A percentile compares a stretch with the other conserved stretches of the same genome.
Conservation (phyloP, 2,329 filamentous ascomycete species). For the Microascus cirrosus region DNA sequence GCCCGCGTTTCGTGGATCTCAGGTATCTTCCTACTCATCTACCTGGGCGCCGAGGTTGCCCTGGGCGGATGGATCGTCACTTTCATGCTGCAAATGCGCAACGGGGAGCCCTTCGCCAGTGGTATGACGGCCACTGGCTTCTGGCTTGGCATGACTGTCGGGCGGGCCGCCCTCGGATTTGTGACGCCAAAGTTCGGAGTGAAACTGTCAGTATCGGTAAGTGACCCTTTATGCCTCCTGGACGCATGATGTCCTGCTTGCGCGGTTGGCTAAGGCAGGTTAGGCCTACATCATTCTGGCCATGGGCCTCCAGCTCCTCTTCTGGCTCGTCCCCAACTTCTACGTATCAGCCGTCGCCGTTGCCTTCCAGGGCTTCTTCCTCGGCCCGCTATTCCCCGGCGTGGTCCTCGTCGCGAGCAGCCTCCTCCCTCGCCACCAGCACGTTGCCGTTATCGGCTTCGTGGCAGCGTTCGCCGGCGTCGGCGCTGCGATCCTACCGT, state of each 20-base stretch:
- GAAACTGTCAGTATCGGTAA: slow-evolving; percentile 45
- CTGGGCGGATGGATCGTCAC: slow-evolving; percentile 71
- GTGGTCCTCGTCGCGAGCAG: slow-evolving; percentile 61
- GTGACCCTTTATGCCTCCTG: slow-evolving; percentile 20
- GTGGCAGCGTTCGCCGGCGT: slow-evolving; percentile 64
- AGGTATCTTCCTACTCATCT: slow-evolving; percentile 63
- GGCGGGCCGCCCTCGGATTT: slow-evolving; percentile 63
- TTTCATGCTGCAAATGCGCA: slow-evolving; percentile 73
- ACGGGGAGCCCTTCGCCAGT: slow-evolving; percentile 57
- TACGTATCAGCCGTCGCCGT: slow-evolving; percentile 63
- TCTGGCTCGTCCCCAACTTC: slow-evolving; percentile 74
- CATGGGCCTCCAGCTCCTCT: slow-evolving; percentile 57
- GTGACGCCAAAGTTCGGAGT: slow-evolving; percentile 65
- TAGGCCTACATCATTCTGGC: slow-evolving; percentile 48
- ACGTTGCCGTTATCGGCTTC: slow-evolving; percentile 69
- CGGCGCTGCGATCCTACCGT: slow-evolving; percentile 56
- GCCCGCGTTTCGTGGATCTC: slow-evolving; percentile 48
- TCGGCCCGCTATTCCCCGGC: slow-evolving; percentile 68
- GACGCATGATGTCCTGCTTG: background rate
- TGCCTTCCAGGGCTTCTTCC: slow-evolving; percentile 64
- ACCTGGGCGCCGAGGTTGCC: slow-evolving; percentile 68
- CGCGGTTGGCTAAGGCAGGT: background rate
- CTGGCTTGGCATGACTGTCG: slow-evolving; percentile 73
- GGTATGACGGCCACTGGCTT: slow-evolving; percentile 72
- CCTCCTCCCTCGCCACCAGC: slow-evolving; percentile 57